Evolutionary conservation across 2,329 filamentous ascomycete genomes (phyloP).

Genomic region (Pseudogymnoascus sp.): DNA sequence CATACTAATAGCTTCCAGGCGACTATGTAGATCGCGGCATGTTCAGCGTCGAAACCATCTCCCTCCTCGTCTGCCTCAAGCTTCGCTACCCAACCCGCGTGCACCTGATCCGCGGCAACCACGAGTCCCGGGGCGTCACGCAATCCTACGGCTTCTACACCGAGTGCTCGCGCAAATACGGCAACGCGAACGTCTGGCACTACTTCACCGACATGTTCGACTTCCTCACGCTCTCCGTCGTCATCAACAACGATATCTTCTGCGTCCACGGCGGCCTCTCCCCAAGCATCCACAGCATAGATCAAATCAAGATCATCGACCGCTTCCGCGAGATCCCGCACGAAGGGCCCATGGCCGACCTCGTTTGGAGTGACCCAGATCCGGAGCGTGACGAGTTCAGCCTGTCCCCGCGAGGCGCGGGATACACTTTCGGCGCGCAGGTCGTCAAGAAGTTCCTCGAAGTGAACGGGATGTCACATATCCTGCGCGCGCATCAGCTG

Average conservation of each 20-base stretch:
- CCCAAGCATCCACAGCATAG: slow-evolving; percentile 91
- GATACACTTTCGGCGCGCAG: slow-evolving; percentile 95
- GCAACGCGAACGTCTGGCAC: slow-evolving; percentile 98
- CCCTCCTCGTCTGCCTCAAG: slow-evolving; percentile 92
- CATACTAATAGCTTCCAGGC: slow-evolving; percentile 42
- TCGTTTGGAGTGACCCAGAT: slow-evolving; percentile 97
- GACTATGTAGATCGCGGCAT: slow-evolving; percentile 98
- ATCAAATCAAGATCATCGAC: slow-evolving; percentile 99
- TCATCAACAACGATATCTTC: slow-evolving; percentile 98
- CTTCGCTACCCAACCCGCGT: slow-evolving; percentile 93
- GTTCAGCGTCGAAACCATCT: slow-evolving; percentile 98
- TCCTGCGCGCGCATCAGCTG: slow-evolving; percentile 92
- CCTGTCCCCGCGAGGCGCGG: slow-evolving; percentile 82
- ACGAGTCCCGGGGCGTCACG: slow-evolving; percentile 94
- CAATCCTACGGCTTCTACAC: slow-evolving; percentile 99
- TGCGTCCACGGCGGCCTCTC: slow-evolving; percentile 92
- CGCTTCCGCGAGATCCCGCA: slow-evolving; percentile 97
- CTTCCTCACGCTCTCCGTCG: slow-evolving; percentile 90
- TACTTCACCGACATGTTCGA: slow-evolving; percentile 99
- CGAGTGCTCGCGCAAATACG: slow-evolving; percentile 95
- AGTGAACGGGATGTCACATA: slow-evolving; percentile 96
- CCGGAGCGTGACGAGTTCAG: slow-evolving; percentile 97
- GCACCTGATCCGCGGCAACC: slow-evolving; percentile 93
- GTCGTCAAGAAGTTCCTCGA: slow-evolving; percentile 97
- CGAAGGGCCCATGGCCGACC: slow-evolving; percentile 97